A percentile compares a stretch with the other conserved stretches of the same genome.
phyloP scores from a whole-genome alignment of 2,329 filamentous ascomycete species.

The Fusarium tanahbumbuense region DNA sequence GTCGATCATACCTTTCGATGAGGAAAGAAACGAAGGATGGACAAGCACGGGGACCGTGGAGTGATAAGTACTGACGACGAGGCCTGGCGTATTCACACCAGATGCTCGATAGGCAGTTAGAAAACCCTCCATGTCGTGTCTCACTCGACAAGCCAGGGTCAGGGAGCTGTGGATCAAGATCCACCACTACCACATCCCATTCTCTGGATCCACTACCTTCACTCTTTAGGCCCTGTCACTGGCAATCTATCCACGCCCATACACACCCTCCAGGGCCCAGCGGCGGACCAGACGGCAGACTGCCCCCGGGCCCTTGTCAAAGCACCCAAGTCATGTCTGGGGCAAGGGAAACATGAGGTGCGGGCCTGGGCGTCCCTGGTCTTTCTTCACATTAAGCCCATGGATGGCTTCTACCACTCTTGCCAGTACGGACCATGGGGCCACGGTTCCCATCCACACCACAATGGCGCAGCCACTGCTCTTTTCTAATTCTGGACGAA shows the following conservation, averaged over 20 bases:
- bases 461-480: conserved; percentile 51
- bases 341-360: conserved; percentile 48
- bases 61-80: conserved; percentile 62
- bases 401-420: conserved; percentile 30
- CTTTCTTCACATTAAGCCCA: conserved; percentile 32
- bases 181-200: conserved; percentile 44
- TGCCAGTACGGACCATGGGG: conserved; percentile 34
- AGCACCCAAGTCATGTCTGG: conserved; percentile 44
- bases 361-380: conserved; percentile 37
- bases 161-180: conserved; percentile 46
- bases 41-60: conserved; percentile 58
- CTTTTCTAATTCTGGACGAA: conserved; percentile 53
- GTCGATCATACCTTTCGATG: conserved; percentile 60
- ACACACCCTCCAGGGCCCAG: conserved; percentile 30
- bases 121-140: conserved; percentile 58
- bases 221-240: conserved; percentile 28
- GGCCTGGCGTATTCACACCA: conserved; percentile 49
- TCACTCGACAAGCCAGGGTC: conserved; percentile 60
- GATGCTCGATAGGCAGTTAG: conserved; percentile 46
- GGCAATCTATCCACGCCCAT: conserved; percentile 29
- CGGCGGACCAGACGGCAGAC: conserved; percentile 47
- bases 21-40: conserved; percentile 50
- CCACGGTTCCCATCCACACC: conserved; percentile 44
- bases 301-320: conserved; percentile 43
- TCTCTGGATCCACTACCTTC: conserved; percentile 40